phyloP scores from a whole-genome alignment of 2,329 filamentous ascomycete species.

The Zymoseptoria passerinii region DNA sequence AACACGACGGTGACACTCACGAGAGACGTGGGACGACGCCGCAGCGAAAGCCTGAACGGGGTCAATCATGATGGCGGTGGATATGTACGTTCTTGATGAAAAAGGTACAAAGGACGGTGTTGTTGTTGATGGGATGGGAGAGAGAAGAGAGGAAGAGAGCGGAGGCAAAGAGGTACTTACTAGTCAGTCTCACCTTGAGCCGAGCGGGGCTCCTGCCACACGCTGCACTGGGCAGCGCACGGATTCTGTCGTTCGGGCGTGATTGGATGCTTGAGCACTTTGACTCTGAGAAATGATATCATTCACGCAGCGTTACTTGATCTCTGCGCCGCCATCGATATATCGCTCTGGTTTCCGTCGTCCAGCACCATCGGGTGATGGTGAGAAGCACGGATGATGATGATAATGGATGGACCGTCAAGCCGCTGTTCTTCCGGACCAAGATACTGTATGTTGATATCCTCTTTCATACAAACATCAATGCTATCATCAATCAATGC shows the following conservation, averaged over 20 bases:
- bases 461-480: not conserved
- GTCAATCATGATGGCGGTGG: conserved; percentile 35
- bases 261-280: not conserved
- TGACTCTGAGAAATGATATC: not conserved
- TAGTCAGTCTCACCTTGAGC: conserved; percentile 1
- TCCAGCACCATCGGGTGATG: not conserved
- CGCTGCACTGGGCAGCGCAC: not conserved
- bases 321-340: not conserved
- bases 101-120: conserved; percentile 1
- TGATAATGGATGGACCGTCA: no score
- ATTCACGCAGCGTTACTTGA: not conserved
- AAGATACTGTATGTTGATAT: not conserved
- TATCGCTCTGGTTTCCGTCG: not conserved
- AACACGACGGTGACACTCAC: conserved; percentile 1
- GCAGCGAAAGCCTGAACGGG: conserved; percentile 36
- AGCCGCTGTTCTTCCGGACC: not conserved
- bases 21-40: conserved; percentile 17
- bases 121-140: conserved; percentile 2
- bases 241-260: not conserved
- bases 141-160: conserved; percentile 5
- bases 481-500: not conserved
- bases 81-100: not conserved
- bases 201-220: not conserved
- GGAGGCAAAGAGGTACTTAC: conserved; percentile 2
- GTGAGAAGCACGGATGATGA: no score